Conservation (phyloP, 305 asterid genomes). For the Fraxinus baroniana region DNA sequence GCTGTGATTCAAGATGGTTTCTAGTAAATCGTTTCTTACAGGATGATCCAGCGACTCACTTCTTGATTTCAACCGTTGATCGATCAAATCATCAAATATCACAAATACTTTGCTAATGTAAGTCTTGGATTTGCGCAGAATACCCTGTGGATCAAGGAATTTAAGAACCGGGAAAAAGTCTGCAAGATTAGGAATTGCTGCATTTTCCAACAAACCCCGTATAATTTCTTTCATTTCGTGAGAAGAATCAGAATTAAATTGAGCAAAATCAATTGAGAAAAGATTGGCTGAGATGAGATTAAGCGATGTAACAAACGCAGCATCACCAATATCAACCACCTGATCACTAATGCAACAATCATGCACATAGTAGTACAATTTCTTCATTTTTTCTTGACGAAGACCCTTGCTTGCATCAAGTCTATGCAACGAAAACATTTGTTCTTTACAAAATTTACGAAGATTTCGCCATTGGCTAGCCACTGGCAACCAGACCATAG, state of each 20-base stretch:
- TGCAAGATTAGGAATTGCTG: neutral
- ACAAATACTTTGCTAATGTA: neutral
- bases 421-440: neutral
- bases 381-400: slow-evolving; percentile 2
- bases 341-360: neutral
- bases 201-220: neutral
- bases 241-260: neutral
- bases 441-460: slow-evolving; percentile 12
- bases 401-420: slow-evolving; percentile 8
- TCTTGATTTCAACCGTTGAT: neutral
- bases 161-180: slow-evolving; percentile 1
- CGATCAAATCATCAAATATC: neutral
- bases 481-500: neutral
- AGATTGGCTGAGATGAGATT: neutral
- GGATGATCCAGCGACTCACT: neutral
- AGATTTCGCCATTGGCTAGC: neutral
- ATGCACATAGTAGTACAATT: neutral
- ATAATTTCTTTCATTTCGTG: neutral
- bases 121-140: neutral
- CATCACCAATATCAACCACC: slow-evolving; percentile 3
- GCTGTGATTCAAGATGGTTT: neutral
- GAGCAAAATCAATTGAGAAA: neutral
- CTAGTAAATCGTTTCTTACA: neutral
- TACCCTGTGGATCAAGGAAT: slow-evolving; percentile 12
- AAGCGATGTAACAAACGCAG: neutral